Evolutionary conservation across 495 filamentous ascomycete species (phyloP).

Genomic region (Tuber brumale): DNA sequence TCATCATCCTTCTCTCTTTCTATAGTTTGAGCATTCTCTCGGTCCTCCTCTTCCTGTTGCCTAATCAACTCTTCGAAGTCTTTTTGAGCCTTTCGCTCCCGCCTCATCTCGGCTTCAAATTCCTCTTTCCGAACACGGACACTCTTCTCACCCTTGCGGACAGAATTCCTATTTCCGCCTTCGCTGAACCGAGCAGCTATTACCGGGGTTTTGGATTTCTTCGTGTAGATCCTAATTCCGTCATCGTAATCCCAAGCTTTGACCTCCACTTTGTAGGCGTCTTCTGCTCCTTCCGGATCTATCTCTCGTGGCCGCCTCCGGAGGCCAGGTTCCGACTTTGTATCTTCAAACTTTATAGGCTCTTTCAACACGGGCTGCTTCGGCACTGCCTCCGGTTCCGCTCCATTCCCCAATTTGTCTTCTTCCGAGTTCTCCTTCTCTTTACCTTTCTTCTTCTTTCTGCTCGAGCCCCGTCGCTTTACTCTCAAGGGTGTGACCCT

Average conservation of each 20-base stretch:
- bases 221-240: slow-evolving; percentile 40
- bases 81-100: slow-evolving; percentile 27
- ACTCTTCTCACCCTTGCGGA: slow-evolving; percentile 39
- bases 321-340: neutral
- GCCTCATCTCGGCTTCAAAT: slow-evolving; percentile 36
- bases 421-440: slow-evolving; percentile 21
- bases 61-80: slow-evolving; percentile 33
- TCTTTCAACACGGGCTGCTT: neutral
- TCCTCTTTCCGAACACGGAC: slow-evolving; percentile 38
- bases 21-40: slow-evolving; percentile 23
- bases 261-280: slow-evolving; percentile 29
- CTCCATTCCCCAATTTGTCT: slow-evolving; percentile 23
- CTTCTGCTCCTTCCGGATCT: slow-evolving; percentile 17
- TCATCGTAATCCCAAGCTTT: slow-evolving; percentile 40
- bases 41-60: slow-evolving; percentile 33
- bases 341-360: slow-evolving; percentile 3
- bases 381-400: slow-evolving; percentile 27
- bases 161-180: slow-evolving; percentile 29
- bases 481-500: slow-evolving; percentile 35
- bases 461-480: slow-evolving; percentile 34
- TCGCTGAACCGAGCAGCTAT: slow-evolving; percentile 23
- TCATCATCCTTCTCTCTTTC: slow-evolving; percentile 20
- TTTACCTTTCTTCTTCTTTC: slow-evolving; percentile 35
- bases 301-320: slow-evolving; percentile 4
- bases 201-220: slow-evolving; percentile 31